Percentiles rank a stretch among this genome's conserved stretches.
Conservation (phyloP, 2,329 filamentous ascomycete genomes). For the Lecanicillium sp. region DNA sequence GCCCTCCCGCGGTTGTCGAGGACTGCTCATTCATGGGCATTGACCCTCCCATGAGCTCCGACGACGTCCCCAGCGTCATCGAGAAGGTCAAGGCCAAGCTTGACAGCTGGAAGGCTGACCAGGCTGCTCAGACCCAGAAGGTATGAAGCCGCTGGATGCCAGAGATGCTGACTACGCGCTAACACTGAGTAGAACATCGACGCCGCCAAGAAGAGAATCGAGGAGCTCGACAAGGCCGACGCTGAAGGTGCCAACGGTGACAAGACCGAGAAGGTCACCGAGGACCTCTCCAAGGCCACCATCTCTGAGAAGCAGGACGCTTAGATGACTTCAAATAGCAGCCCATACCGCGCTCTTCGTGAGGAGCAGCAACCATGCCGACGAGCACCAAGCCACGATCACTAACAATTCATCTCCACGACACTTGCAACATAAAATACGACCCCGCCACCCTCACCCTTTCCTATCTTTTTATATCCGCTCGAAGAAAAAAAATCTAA, state of each 20-base stretch:
- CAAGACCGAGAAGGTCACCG: slow-evolving; percentile 48
- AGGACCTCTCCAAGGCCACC: slow-evolving; percentile 46
- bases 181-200: slow-evolving; percentile 71
- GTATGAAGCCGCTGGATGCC: slow-evolving; percentile 46
- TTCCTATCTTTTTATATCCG: not conserved
- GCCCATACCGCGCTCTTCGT: no score
- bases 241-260: slow-evolving; percentile 42
- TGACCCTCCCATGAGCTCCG: slow-evolving; percentile 79
- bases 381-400: no score
- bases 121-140: slow-evolving; percentile 82
- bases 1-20: slow-evolving; percentile 87
- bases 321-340: slow-evolving; percentile 21
- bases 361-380: no score
- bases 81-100: slow-evolving; percentile 94
- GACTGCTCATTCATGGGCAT: slow-evolving; percentile 79
- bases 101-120: slow-evolving; percentile 83
- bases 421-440: not conserved
- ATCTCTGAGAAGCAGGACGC: slow-evolving; percentile 48
- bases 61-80: slow-evolving; percentile 69
- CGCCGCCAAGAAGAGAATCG: slow-evolving; percentile 94
- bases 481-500: no score
- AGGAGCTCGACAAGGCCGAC: slow-evolving; percentile 64
- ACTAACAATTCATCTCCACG: slow-evolving; percentile 6
- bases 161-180: slow-evolving; percentile 29
- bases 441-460: not conserved